These are phyloP conservation scores for Theobroma cacao DNA, from an alignment of 345 rosid species.

Conservation along the genomic window DNA sequence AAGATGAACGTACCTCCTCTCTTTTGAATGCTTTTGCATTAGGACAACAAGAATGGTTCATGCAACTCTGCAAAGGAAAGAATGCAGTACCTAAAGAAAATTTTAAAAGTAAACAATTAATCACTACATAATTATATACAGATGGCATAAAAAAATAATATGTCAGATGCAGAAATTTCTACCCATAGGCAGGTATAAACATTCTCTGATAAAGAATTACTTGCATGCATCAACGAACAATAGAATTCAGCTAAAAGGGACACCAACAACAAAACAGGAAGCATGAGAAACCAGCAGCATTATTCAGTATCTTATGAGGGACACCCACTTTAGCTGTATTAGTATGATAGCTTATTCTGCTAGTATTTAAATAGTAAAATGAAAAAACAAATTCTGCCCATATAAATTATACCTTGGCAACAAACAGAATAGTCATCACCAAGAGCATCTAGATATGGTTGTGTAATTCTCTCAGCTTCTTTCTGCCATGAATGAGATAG, in stretches of 20 bases:
- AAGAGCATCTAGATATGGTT: constrained; percentile 69
- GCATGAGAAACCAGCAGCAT: background rate
- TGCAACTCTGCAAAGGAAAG: constrained; percentile 89
- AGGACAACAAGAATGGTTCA: constrained; percentile 92
- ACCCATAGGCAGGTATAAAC: background rate
- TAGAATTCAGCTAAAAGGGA: background rate
- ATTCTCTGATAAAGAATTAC: background rate
- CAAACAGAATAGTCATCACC: constrained; percentile 71
- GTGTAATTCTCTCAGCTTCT: constrained; percentile 58
- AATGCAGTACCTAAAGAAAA: constrained; percentile 75
- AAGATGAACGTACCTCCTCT: constrained; percentile 55
- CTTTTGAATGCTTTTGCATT: constrained; percentile 94
- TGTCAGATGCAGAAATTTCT: background rate
- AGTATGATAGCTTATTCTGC: no score
- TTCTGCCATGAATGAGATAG: constrained; percentile 35
- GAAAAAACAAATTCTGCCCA: no score
- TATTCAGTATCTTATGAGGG: background rate
- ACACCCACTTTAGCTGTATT: no score
- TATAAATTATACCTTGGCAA: constrained; percentile 61
- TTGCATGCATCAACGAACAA: background rate
- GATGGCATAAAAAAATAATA: background rate
- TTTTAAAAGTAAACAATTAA: background rate
- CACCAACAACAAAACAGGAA: background rate
- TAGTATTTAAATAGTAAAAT: no score
- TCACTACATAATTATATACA: background rate